Conservation (phyloP, 352 stramenopile genomes). For the Phytophthora citrophthora region DNA sequence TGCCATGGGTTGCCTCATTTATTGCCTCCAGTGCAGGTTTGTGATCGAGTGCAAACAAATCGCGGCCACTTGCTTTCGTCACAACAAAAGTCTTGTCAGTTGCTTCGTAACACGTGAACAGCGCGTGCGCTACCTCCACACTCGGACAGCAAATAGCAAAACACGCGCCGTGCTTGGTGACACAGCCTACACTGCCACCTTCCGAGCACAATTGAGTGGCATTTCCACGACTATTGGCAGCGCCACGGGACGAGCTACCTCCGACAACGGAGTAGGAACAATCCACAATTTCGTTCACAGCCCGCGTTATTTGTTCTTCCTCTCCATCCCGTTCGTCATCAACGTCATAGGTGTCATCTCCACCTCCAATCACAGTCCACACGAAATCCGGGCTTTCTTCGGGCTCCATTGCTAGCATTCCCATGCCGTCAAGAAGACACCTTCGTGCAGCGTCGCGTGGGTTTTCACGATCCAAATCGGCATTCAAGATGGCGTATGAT, state of each 20-base stretch:
- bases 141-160: conserved; percentile 84
- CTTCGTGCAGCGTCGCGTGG: conserved; percentile 68
- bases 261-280: conserved; percentile 73
- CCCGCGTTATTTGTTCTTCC: conserved; percentile 70
- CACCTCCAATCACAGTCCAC: conserved; percentile 63
- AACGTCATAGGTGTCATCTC: conserved; percentile 51
- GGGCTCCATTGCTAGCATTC: conserved; percentile 73
- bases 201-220: conserved; percentile 83
- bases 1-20: conserved; percentile 78
- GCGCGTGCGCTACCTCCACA: conserved; percentile 76
- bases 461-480: conserved; percentile 59
- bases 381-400: conserved; percentile 83
- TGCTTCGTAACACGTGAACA: conserved; percentile 87
- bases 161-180: conserved; percentile 72
- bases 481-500: conserved; percentile 81
- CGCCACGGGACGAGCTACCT: conserved; percentile 51
- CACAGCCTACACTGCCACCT: conserved; percentile 59
- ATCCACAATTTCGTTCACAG: conserved; percentile 79
- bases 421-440: conserved; percentile 72
- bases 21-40: conserved; percentile 76
- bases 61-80: conserved; percentile 64
- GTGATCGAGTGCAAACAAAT: conserved; percentile 69
- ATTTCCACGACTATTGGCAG: conserved; percentile 28
- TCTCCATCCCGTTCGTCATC: conserved; percentile 52
- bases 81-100: conserved; percentile 74